Base-by-base conservation (phyloP, 306 rosid genomes). In the Trifolium pratense region DNA sequence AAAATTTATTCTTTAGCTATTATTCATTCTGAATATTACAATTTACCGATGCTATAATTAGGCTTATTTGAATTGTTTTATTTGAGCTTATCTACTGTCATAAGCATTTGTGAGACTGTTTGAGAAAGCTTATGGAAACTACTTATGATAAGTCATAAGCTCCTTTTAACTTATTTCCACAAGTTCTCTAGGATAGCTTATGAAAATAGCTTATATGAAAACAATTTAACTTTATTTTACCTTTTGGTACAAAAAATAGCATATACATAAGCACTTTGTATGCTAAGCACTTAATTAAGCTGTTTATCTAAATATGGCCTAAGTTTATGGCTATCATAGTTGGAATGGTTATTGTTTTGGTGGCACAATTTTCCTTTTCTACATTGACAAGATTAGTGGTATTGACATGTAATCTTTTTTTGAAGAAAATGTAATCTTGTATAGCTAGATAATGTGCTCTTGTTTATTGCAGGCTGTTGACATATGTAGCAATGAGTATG, bases 401-500 rank as follows among this genome's bases (percentile, higher is more conserved):
- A 69, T 59, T 58, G 37, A 55, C 53, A 6, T 34, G 39, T 34
- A 6, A n/a, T n/a, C n/a, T n/a, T n/a, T n/a, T n/a, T n/a, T n/a
- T n/a, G n/a, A n/a, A n/a, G n/a, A n/a, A n/a, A n/a, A n/a, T n/a
- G n/a, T n/a, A n/a, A 34, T 34, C 39, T 9, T n/a, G n/a, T n/a
- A n/a, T n/a, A n/a, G n/a, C n/a, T n/a, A n/a, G n/a, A n/a, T n/a
- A n/a, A 78, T n/a, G 18, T 21, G 48, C 32, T 61, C 6, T 62
- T 66, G 17, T 64, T 75, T 87, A 52, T n/a, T n/a, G 86, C 84
- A 95, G 99, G 99, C 97, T 42, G 96, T 95, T 48, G 99, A 95
- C 86, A 85, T 95, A 62, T 95, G 97, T 67, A 88, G 97, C 87
- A 90, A 95, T 66, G 97, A 95, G 82, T 95, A 95, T 20, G 97